Conservation (phyloP, 2,329 filamentous ascomycete species). For the Cercospora canescens region DNA sequence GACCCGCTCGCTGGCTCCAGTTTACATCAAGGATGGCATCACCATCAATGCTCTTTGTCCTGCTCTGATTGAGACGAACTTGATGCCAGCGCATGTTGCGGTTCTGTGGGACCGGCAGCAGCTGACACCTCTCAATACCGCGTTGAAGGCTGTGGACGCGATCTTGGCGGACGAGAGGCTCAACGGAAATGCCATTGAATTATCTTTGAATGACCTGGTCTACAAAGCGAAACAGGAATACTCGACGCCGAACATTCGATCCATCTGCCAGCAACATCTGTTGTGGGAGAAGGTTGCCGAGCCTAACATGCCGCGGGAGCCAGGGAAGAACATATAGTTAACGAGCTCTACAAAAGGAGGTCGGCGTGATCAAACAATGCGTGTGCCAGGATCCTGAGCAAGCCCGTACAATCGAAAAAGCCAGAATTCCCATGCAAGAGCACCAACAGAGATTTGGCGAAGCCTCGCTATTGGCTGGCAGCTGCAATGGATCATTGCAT, state of each 20-base stretch:
- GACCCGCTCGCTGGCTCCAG: conserved; percentile 33
- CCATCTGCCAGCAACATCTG: conserved; percentile 36
- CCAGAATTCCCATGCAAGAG: neutral
- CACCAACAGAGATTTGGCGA: neutral
- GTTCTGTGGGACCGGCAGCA: conserved; percentile 35
- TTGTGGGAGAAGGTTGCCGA: conserved; percentile 37
- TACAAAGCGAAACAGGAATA: conserved; percentile 42
- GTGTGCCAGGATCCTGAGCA: neutral
- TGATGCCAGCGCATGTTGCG: conserved; percentile 33
- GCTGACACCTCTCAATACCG: conserved; percentile 39
- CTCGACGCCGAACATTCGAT: conserved; percentile 43
- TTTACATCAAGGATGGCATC: conserved; percentile 36
- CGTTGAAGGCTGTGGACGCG: conserved; percentile 37
- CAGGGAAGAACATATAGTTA: conserved; percentile 18
- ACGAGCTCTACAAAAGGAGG: neutral
- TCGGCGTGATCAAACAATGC: neutral
- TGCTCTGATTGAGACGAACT: conserved; percentile 37
- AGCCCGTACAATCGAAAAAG: neutral
- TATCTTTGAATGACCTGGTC: conserved; percentile 42
- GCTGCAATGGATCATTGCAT: neutral
- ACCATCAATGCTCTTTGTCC: conserved; percentile 40
- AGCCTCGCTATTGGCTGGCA: neutral
- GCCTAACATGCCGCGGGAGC: conserved; percentile 15
- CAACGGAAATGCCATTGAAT: conserved; percentile 44
- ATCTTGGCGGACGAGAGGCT: conserved; percentile 35